These are phyloP conservation scores for Acanthamoeba castellanii DNA, from an alignment of 208 protist species.

Conservation along the genomic window DNA sequence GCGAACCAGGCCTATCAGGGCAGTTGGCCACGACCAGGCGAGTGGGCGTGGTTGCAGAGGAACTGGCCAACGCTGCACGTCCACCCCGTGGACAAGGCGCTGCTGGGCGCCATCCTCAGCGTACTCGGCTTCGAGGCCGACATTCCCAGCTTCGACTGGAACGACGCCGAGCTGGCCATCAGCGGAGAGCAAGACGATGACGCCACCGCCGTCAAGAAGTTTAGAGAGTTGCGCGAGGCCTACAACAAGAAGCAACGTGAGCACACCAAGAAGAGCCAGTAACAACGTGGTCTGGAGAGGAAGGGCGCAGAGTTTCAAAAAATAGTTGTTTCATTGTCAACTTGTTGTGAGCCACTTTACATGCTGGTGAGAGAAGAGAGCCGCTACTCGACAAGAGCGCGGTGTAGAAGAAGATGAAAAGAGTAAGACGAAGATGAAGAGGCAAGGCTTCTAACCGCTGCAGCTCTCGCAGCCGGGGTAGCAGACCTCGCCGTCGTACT, in stretches of 20 bases:
- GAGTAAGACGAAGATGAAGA: neutral
- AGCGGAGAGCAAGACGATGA: neutral
- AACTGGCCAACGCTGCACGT: neutral
- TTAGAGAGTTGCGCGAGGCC: neutral
- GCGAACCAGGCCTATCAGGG: neutral
- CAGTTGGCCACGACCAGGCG: neutral
- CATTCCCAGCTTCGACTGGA: neutral
- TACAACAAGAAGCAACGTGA: neutral
- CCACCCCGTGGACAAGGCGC: neutral
- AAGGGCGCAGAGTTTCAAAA: neutral
- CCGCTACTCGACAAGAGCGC: constrained; percentile 15
- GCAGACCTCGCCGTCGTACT: constrained; percentile 73
- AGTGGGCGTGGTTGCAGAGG: neutral
- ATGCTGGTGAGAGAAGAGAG: neutral
- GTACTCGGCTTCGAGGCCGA: neutral
- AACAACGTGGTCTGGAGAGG: neutral
- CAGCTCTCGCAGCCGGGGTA: constrained; percentile 67
- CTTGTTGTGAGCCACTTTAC: neutral
- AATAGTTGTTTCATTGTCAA: neutral
- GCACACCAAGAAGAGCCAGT: neutral
- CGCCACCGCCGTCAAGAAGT: neutral
- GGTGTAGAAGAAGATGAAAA: neutral
- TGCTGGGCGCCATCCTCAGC: neutral
- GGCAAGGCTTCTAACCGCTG: neutral
- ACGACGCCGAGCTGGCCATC: neutral